phyloP scores from a whole-genome alignment of 129 eudicot species.

The Flaveria sonorensis region DNA sequence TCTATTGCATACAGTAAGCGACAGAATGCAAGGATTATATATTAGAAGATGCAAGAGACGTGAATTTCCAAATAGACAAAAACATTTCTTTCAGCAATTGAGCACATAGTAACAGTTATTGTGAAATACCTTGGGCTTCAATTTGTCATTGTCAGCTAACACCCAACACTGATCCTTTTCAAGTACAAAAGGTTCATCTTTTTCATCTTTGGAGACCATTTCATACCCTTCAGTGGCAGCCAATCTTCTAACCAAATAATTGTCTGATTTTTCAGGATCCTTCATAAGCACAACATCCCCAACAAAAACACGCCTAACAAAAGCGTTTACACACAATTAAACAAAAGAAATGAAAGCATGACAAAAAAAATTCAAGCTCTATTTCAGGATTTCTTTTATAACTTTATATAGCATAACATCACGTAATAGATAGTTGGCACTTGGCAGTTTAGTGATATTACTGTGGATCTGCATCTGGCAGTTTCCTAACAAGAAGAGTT shows the following conservation, averaged over 20 bases:
- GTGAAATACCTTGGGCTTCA: constrained; percentile 71
- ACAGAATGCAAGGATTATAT: neutral
- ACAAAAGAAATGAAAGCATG: neutral
- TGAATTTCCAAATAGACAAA: constrained; percentile 9
- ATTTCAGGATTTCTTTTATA: neutral
- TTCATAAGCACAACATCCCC: constrained; percentile 97
- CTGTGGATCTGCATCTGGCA: constrained; percentile 72
- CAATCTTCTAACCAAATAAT: constrained; percentile 79
- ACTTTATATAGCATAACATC: constrained; percentile 2
- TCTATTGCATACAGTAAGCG: neutral
- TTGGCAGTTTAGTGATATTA: constrained; percentile 34
- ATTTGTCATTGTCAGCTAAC: constrained; percentile 76
- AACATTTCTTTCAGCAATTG: neutral
- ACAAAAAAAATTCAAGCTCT: neutral
- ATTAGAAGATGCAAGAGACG: constrained; percentile 11
- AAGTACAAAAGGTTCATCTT: constrained; percentile 88
- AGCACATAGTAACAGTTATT: neutral
- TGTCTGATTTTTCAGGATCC: constrained; percentile 78
- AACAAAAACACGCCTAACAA: constrained; percentile 68
- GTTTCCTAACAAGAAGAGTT: constrained; percentile 90
- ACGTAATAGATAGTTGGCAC: neutral
- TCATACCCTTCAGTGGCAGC: constrained; percentile 97
- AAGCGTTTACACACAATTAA: constrained; percentile 28
- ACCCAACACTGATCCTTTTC: constrained; percentile 94
- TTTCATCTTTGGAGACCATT: constrained; percentile 94